Base-by-base conservation (phyloP, 148 eudicot genomes). In the Amaranthus hypochondriacus region DNA sequence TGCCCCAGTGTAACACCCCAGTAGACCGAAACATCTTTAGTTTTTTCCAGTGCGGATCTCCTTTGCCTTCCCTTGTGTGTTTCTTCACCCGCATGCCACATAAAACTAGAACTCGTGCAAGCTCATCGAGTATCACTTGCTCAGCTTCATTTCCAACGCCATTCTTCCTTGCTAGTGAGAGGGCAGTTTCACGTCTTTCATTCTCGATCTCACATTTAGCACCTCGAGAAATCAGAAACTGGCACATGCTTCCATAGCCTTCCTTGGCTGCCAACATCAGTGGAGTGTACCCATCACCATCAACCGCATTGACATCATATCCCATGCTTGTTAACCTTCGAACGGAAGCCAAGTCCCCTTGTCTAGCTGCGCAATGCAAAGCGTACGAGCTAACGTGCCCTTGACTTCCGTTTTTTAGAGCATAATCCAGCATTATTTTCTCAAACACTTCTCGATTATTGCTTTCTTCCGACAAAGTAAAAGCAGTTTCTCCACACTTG, bases 1-100 rank as follows among this genome's bases (percentile, higher is more conserved):
- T 86, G 5, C 92, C 96, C 96, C 96, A 90, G 8, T 82, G 75
- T 67, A 90, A 46, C 48, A 90, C 76, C 14, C 96, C 96, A 6
- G 76, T 64, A 18, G 68, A 18, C 48, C 76, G 85, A 43, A 83
- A 73, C 96, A 88, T 86, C 74, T 66, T 84, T 70, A 88, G 70
- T 50, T 65, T 66, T 76, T 88, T 90, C 77, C 78, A 53, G 72
- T 88, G 92, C 2, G 92, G 84, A 0, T 77, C 15, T 57, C 92
- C 90, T 82, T 84, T 88, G 14, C 90, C 96, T 71, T 55, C 83
- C 76, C 75, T 86, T 0, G 90, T 87, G 73, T 90, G 87, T 73
- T 90, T 90, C 87, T 79, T 84, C 71, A 88, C 85, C 10, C 72
- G 60, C 1, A 66, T 83, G 48, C 92, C 90, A 2, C 79, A 68